Base-by-base conservation (phyloP, 2,329 filamentous ascomycete species). In the Didymellaceae sp. region DNA sequence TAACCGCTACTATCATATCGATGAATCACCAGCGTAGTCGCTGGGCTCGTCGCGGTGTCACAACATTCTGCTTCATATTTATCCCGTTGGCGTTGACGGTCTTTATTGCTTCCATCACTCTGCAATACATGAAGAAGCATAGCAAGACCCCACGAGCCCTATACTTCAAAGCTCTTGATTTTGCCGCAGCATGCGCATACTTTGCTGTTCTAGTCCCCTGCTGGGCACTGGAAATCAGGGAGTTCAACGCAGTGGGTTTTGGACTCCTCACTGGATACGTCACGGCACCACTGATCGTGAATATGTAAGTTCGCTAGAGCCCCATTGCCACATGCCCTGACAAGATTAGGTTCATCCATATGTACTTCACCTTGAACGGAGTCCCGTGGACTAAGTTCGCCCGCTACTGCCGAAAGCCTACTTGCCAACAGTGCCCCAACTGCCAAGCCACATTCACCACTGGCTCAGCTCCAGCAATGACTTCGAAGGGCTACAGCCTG, bases 401-500 rank as follows among this genome's bases (percentile, higher is more conserved):
- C 6, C 10, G n/a, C 6, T 32, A 14, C 21, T 26, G 20, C 3
- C n/a, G 6, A n/a, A 22, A 16, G 4, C 18, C 6, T 5, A 10
- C 32, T 9, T 53, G 39, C 18, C 50, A 47, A 39, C 43, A 48
- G 33, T 53, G 50, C 24, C 50, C 44, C 3, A 44, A 53, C 16
- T 53, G 50, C 24, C 38, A 48, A 21, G 43, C 43, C 4, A 43
- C 30, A 8, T 48, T 53, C 30, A 17, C 40, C 10, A 21, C 44
- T 21, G 21, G 22, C 26, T 16, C 20, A 21, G 21, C 21, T 22
- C 10, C 26, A 14, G 32, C 38, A 10, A 47, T 31, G 18, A 53
- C 22, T 5, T 44, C 46, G 22, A 46, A 53, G 34, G 50, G 50
- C 18, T 53, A 53, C 39, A 53, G 50, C 22, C 50, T 53, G 11